Evolutionary conservation across 2,329 filamentous ascomycete genomes (phyloP), one percentile per base, ranked within the genome.

Genomic region (Colletotrichum lindemuthianum): DNA sequence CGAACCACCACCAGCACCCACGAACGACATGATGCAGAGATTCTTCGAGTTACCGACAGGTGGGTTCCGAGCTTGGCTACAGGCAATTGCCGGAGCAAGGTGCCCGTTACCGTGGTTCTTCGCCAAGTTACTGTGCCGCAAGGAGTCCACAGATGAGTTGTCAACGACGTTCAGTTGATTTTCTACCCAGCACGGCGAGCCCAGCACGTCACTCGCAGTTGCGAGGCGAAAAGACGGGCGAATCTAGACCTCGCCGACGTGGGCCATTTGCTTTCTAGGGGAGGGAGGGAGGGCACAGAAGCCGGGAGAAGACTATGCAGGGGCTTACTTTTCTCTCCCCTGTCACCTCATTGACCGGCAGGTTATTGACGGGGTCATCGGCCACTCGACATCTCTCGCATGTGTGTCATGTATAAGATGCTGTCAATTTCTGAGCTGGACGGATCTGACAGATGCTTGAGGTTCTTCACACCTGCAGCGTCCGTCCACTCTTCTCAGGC

Each of bases 391-490:
- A 13, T 34, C 3, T 2, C 40, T 32, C 24, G 9, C 39, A 1
- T 2, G 40, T 13, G 39, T 44, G 5, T 44, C 51, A 44, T 54
- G 51, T 54, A 54, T 54, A 54, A 54, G 51, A 54, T 2, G 3
- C 10, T 36, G 37, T 54, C 39, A 34, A 15, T 32, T 40, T 13
- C 51, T 37, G 34, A 24, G 24, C 44, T 39, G 24, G 36, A 13
- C 8, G 15, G 2, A 43, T 24, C 24, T 24, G 24, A 5, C 24
- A 24, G 24, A 24, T 24, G 24, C 24, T 24, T 24, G 34, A 55
- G 15, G 13, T 15, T 15, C 9, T 4, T 44, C 37, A 13, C 8
- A 24, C 24, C 39, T 54, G 2, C 13, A 43, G 13, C 3, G n/a
- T 43, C 16, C 3, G n/a, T 43, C 16, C 8, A 3, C 13, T 43